A percentile compares a stretch with the other conserved stretches of the same genome.
These are phyloP conservation scores for Claviceps sp. DNA, from an alignment of 2,329 filamentous ascomycete genomes.

Conservation along the genomic window DNA sequence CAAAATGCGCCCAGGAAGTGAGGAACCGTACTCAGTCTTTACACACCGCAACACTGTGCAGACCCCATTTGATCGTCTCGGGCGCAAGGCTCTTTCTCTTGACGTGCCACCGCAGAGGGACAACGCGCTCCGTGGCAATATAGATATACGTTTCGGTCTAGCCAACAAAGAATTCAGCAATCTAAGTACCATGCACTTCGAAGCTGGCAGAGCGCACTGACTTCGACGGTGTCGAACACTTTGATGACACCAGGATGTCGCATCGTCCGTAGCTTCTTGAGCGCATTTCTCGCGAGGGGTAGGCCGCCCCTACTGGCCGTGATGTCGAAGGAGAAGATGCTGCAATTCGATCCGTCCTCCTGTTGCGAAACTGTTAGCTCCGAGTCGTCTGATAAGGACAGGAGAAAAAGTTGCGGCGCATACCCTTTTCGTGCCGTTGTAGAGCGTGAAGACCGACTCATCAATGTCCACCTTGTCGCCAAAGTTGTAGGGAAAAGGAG, in stretches of 20 bases:
- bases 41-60: slow-evolving; percentile 69
- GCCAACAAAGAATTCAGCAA: slow-evolving; percentile 11
- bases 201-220: slow-evolving; percentile 20
- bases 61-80: slow-evolving; percentile 93
- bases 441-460: slow-evolving; percentile 89
- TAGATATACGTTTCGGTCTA: slow-evolving; percentile 92
- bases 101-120: slow-evolving; percentile 79
- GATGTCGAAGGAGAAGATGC: slow-evolving; percentile 93
- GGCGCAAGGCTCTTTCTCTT: slow-evolving; percentile 76
- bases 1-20: background rate
- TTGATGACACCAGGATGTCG: slow-evolving; percentile 91
- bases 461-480: slow-evolving; percentile 87
- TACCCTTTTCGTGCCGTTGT: slow-evolving; percentile 86
- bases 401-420: background rate
- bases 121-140: slow-evolving; percentile 83
- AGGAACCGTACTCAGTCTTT: too few species aligned
- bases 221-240: slow-evolving; percentile 88
- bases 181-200: background rate
- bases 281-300: slow-evolving; percentile 80
- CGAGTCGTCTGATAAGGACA: background rate
- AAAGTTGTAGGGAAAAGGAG: slow-evolving; percentile 83
- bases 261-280: slow-evolving; percentile 85
- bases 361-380: slow-evolving; percentile 22
- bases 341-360: slow-evolving; percentile 91
- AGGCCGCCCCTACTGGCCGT: slow-evolving; percentile 65